phyloP scores from a whole-genome alignment of 306 rosid species.

The Vicia faba region DNA sequence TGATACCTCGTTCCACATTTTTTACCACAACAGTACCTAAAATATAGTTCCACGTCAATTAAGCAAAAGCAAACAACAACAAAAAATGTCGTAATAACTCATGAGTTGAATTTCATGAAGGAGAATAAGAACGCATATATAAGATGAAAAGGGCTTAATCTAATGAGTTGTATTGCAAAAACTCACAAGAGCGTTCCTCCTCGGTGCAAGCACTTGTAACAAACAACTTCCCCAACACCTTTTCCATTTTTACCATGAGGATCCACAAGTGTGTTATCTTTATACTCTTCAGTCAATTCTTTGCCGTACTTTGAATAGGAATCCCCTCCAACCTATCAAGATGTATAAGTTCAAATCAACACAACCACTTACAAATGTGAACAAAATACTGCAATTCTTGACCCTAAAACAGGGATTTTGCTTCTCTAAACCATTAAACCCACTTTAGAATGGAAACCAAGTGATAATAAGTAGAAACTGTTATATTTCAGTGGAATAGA shows the following conservation, averaged over 20 bases:
- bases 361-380: constrained; percentile 23
- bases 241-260: constrained; percentile 6
- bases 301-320: constrained; percentile 8
- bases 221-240: constrained; percentile 9
- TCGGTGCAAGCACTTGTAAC: constrained; percentile 39
- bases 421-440: not conserved
- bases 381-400: constrained; percentile 4
- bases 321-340: constrained; percentile 37
- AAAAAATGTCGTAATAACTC: not conserved
- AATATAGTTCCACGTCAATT: constrained; percentile 22
- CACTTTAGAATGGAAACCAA: not conserved
- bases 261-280: constrained; percentile 4
- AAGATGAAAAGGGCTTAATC: constrained; percentile 16
- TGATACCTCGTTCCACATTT: constrained; percentile 46
- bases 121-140: constrained; percentile 16
- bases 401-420: constrained; percentile 15
- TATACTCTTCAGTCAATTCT: constrained; percentile 20
- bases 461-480: not conserved
- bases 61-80: constrained; percentile 21
- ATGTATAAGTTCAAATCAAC: constrained; percentile 30
- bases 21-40: constrained; percentile 47
- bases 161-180: constrained; percentile 16
- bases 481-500: not conserved
- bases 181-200: constrained; percentile 48
- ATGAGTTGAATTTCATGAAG: not conserved